Evolutionary conservation across 495 filamentous ascomycete genomes (phyloP).

Genomic region (Aspergillus cavernicola): DNA sequence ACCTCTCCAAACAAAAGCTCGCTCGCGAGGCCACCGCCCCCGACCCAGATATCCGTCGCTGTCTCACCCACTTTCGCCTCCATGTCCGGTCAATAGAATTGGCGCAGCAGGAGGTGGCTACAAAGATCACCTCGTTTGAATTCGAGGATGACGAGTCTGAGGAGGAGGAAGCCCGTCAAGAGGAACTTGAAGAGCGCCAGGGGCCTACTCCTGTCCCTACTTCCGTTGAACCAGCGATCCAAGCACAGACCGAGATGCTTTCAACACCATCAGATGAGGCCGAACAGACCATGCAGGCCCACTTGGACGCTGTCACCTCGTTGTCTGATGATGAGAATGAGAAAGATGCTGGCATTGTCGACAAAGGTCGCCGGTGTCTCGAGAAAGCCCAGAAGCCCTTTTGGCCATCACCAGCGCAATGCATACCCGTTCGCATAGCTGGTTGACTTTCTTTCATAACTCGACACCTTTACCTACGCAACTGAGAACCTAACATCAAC

Average conservation of each 20-base stretch:
- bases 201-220: not conserved
- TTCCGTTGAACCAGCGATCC: not conserved
- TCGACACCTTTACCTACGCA: not conserved
- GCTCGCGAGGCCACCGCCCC: constrained; percentile 40
- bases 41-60: constrained; percentile 41
- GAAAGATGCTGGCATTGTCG: constrained; percentile 16
- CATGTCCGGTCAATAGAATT: constrained; percentile 37
- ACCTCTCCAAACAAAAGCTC: constrained; percentile 41
- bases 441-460: constrained; percentile 3
- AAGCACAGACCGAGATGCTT: not conserved
- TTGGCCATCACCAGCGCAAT: constrained; percentile 22
- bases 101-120: constrained; percentile 43
- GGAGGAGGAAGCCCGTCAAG: constrained; percentile 20
- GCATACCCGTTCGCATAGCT: constrained; percentile 22
- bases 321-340: constrained; percentile 12
- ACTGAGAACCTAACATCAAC: not conserved
- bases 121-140: constrained; percentile 42
- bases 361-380: constrained; percentile 22
- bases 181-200: not conserved
- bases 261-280: not conserved
- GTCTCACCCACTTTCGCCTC: constrained; percentile 39
- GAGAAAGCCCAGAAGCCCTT: constrained; percentile 21
- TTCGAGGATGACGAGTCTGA: constrained; percentile 32
- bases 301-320: constrained; percentile 13
- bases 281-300: constrained; percentile 12